A percentile compares a stretch with the other conserved stretches of the same genome.
phyloP scores from a whole-genome alignment of 2,329 filamentous ascomycete genomes.

The Epichloe coenophiala region DNA sequence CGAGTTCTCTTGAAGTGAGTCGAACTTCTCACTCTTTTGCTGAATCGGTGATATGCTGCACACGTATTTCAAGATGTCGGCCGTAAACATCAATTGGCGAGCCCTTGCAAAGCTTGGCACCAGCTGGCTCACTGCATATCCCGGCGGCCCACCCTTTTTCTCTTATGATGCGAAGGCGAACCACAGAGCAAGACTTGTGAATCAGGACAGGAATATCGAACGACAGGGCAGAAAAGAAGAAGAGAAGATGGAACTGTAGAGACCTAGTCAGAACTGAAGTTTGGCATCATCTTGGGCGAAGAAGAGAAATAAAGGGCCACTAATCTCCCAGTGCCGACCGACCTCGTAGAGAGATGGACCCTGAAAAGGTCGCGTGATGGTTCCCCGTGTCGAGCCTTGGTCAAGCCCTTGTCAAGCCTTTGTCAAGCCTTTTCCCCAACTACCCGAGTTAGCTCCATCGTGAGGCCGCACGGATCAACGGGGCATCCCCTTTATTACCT shows the following conservation, averaged over 20 bases:
- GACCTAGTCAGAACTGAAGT: not conserved
- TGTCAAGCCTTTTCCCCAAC: not conserved
- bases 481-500: not conserved
- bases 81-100: not conserved
- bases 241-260: not conserved
- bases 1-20: not conserved
- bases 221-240: not conserved
- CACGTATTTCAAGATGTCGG: not conserved
- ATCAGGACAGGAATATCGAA: not conserved
- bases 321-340: not conserved
- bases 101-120: not conserved
- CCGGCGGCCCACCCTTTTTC: not conserved
- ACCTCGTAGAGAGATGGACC: constrained; percentile 3
- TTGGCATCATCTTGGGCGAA: not conserved
- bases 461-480: constrained; percentile 5
- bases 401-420: not conserved
- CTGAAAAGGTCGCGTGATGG: constrained; percentile 9
- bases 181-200: not conserved
- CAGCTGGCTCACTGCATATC: not conserved
- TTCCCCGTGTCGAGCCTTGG: not conserved
- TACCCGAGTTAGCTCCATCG: constrained; percentile 4
- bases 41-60: not conserved
- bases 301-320: not conserved
- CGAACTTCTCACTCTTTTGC: not conserved
- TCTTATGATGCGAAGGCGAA: not conserved